These are phyloP conservation scores for Phanerochaete carnosa DNA, from an alignment of 768 basidiomycete genomes.

Conservation along the genomic window DNA sequence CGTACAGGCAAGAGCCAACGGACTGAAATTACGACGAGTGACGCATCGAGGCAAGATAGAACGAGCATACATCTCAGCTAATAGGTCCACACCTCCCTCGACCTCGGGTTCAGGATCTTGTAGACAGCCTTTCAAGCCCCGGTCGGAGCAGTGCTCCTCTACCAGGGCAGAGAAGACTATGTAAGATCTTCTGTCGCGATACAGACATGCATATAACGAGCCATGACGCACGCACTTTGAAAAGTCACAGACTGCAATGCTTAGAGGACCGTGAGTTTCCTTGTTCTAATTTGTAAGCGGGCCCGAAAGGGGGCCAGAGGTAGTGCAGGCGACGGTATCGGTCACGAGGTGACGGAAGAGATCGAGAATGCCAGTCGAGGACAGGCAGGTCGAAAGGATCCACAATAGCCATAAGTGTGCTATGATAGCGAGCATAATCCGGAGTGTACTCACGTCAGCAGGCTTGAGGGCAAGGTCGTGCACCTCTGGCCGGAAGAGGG, in stretches of 20 bases:
- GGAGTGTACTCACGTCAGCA: conserved; percentile 44
- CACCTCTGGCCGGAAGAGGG: conserved; percentile 69
- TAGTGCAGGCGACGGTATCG: conserved; percentile 64
- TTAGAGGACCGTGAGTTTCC: conserved; percentile 62
- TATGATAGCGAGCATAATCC: background rate
- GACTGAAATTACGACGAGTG: conserved; percentile 41
- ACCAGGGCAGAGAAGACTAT: conserved; percentile 3
- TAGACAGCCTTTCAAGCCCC: conserved; percentile 75
- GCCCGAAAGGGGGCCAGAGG: conserved; percentile 69
- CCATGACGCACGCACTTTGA: conserved; percentile 70
- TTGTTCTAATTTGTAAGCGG: conserved; percentile 68
- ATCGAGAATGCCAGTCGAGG: conserved; percentile 64
- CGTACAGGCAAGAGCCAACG: conserved; percentile 71
- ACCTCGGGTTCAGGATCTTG: conserved; percentile 63
- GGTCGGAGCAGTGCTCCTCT: conserved; percentile 69
- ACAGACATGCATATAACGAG: conserved; percentile 1
- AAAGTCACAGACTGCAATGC: conserved; percentile 75
- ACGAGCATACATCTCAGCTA: conserved; percentile 57
- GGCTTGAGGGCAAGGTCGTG: conserved; percentile 60
- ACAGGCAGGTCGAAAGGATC: conserved; percentile 57
- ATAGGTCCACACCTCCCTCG: conserved; percentile 72
- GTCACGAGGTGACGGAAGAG: conserved; percentile 79
- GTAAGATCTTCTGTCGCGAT: background rate
- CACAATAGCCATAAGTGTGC: conserved; percentile 21
- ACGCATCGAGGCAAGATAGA: background rate